A percentile compares a stretch with the other conserved stretches of the same genome.
These are phyloP conservation scores for Sporothrix variecibatus DNA, from an alignment of 2,329 filamentous ascomycete genomes.

Conservation along the genomic window DNA sequence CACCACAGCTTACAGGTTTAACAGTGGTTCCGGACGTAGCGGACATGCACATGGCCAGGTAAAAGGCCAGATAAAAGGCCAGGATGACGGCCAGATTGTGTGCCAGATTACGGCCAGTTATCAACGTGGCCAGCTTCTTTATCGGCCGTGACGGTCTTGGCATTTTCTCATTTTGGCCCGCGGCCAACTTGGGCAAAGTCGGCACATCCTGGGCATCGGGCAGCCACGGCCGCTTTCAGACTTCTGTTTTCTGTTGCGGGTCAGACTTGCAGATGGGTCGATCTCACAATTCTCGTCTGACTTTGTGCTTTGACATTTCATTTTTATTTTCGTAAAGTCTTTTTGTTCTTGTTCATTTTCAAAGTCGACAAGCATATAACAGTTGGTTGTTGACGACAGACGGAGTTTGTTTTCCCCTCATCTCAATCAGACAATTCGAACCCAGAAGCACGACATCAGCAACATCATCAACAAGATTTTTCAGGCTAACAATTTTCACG, in stretches of 20 bases:
- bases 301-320: background rate
- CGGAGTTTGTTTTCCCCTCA: background rate
- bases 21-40: background rate
- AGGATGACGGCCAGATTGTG: too few species aligned
- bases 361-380: background rate
- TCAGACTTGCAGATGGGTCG: background rate
- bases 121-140: background rate
- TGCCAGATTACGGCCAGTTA: background rate
- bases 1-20: too few species aligned
- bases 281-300: background rate
- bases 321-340: background rate
- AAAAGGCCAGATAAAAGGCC: too few species aligned
- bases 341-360: background rate
- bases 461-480: background rate
- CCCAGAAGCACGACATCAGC: background rate
- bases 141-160: background rate
- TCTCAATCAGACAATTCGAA: background rate
- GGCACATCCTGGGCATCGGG: background rate
- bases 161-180: background rate
- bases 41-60: background rate
- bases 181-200: background rate
- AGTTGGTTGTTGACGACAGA: background rate
- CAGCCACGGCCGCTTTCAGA: background rate
- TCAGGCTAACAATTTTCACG: background rate
- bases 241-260: too few species aligned